A percentile compares a stretch with the other conserved stretches of the same genome.
These are phyloP conservation scores for Fragilaria radians DNA, from an alignment of 108 stramenopile genomes.

Conservation along the genomic window DNA sequence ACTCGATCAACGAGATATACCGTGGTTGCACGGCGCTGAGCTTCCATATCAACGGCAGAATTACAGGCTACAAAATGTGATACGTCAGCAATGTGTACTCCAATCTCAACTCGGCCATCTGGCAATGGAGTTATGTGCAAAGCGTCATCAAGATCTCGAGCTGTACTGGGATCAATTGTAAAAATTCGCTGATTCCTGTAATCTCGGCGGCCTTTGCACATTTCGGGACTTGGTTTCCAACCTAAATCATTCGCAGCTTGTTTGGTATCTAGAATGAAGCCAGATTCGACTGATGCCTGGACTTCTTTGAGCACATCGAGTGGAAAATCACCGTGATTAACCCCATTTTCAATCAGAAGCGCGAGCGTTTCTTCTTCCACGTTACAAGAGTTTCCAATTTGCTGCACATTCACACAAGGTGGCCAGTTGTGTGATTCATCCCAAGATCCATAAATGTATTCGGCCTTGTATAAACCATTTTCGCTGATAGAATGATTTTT, in stretches of 20 bases:
- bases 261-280: slow-evolving; percentile 26
- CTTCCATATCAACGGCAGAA: slow-evolving; percentile 88
- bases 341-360: slow-evolving; percentile 67
- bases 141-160: slow-evolving; percentile 95
- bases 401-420: slow-evolving; percentile 49
- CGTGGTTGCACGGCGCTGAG: slow-evolving; percentile 84
- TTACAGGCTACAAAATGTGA: slow-evolving; percentile 81
- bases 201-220: slow-evolving; percentile 66
- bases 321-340: slow-evolving; percentile 90
- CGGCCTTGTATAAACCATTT: slow-evolving; percentile 48
- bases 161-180: slow-evolving; percentile 95
- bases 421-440: slow-evolving; percentile 56
- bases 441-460: slow-evolving; percentile 66
- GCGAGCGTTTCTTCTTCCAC: slow-evolving; percentile 88
- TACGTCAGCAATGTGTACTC: slow-evolving; percentile 98
- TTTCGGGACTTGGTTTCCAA: slow-evolving; percentile 75
- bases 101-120: slow-evolving; percentile 78
- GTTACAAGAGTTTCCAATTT: slow-evolving; percentile 64
- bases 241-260: slow-evolving; percentile 43
- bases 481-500: background rate
- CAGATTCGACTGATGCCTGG: slow-evolving; percentile 54
- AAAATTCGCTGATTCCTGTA: slow-evolving; percentile 77
- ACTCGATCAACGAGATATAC: slow-evolving; percentile 93
- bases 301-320: slow-evolving; percentile 62
- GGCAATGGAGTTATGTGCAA: slow-evolving; percentile 70